A percentile compares a stretch with the other conserved stretches of the same genome.
Evolutionary conservation across 495 filamentous ascomycete genomes (phyloP).

Genomic region (Penicillium simplicissimum): DNA sequence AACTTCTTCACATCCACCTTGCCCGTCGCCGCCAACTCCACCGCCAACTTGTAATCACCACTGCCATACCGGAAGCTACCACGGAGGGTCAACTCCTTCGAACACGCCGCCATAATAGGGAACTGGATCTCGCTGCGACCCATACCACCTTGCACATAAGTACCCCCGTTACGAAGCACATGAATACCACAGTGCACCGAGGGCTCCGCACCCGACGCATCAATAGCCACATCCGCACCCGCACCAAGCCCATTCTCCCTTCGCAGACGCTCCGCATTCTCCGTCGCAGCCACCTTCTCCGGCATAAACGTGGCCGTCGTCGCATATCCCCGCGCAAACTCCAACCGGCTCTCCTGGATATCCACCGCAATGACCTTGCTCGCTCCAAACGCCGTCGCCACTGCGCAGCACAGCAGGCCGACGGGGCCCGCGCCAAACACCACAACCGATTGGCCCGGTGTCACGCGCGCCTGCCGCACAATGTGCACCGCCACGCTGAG

Average conservation of each 20-base stretch:
- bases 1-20: slow-evolving; percentile 52
- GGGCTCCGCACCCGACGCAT: slow-evolving; percentile 56
- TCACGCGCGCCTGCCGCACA: slow-evolving; percentile 46
- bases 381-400: slow-evolving; percentile 55
- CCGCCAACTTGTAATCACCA: slow-evolving; percentile 56
- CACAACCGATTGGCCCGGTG: slow-evolving; percentile 50
- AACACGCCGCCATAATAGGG: slow-evolving; percentile 58
- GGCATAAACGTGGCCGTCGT: slow-evolving; percentile 48
- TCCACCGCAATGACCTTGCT: slow-evolving; percentile 55
- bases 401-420: slow-evolving; percentile 54
- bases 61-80: slow-evolving; percentile 57
- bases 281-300: slow-evolving; percentile 31
- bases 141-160: slow-evolving; percentile 63
- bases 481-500: slow-evolving; percentile 58
- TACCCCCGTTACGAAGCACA: slow-evolving; percentile 53
- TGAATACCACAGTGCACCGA: slow-evolving; percentile 56
- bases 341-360: slow-evolving; percentile 50
- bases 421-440: slow-evolving; percentile 59
- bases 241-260: slow-evolving; percentile 44
- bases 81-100: slow-evolving; percentile 53
- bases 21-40: slow-evolving; percentile 51
- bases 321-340: slow-evolving; percentile 53
- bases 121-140: slow-evolving; percentile 56
- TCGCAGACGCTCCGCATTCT: slow-evolving; percentile 46
- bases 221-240: slow-evolving; percentile 58